A percentile compares a stretch with the other conserved stretches of the same genome.
These are phyloP conservation scores for Penicillium sp. DNA, from an alignment of 2,329 filamentous ascomycete species.

Conservation along the genomic window DNA sequence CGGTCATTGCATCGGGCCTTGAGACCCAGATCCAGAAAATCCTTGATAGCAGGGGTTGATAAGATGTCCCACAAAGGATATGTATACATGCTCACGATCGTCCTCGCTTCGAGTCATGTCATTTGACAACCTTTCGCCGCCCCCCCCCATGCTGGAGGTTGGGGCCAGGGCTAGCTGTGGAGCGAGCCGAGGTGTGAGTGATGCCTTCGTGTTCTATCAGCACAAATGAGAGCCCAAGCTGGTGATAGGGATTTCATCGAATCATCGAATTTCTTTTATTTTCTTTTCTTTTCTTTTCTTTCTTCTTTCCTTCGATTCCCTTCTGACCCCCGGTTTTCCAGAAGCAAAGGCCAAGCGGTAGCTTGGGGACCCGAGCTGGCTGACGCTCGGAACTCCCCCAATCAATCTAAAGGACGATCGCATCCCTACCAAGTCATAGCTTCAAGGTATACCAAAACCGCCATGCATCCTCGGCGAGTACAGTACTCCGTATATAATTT, in stretches of 20 bases:
- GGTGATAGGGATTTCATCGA: not conserved
- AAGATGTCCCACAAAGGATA: not conserved
- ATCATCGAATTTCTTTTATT: not conserved
- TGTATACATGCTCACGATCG: not conserved
- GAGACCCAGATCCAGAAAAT: not conserved
- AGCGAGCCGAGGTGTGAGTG: not conserved
- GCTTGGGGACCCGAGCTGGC: not conserved
- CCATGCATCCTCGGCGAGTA: not conserved
- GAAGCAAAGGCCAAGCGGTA: not conserved
- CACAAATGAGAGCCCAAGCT: not conserved
- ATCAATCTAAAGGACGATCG: not conserved
- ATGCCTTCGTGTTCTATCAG: not conserved
- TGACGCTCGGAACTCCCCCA: not conserved
- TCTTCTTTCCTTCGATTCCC: not conserved
- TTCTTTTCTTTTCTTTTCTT: not conserved
- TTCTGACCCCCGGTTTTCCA: not conserved
- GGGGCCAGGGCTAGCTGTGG: not conserved
- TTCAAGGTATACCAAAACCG: not conserved
- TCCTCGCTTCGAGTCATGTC: slow-evolving; percentile 3
- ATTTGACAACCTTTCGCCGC: not conserved
- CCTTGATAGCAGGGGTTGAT: not conserved
- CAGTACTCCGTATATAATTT: not conserved
- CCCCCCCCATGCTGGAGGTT: not conserved
- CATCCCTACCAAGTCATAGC: not conserved
- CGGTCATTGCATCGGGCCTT: too few species aligned